Evolutionary conservation across 2,329 filamentous ascomycete species (phyloP).

Genomic region (Xylaria sp.): DNA sequence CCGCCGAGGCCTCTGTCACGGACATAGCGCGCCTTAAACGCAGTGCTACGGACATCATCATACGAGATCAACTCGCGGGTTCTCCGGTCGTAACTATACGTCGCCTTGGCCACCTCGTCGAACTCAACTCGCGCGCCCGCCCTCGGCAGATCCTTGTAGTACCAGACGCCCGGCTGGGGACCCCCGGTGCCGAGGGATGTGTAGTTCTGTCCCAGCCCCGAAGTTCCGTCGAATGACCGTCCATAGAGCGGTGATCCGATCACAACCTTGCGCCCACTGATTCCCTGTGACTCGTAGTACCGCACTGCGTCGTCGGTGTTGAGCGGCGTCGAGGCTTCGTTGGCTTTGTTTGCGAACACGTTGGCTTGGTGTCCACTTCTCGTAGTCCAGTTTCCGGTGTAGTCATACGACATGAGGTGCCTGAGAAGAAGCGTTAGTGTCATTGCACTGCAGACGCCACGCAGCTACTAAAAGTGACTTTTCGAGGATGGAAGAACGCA

Average conservation of each 20-base stretch:
- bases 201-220: slow-evolving; percentile 73
- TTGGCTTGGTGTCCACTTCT: slow-evolving; percentile 76
- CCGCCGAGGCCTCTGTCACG: slow-evolving; percentile 71
- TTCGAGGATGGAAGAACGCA: neutral
- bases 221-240: slow-evolving; percentile 76
- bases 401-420: slow-evolving; percentile 76
- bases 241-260: slow-evolving; percentile 84
- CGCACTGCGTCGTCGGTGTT: slow-evolving; percentile 73
- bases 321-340: slow-evolving; percentile 72
- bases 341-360: slow-evolving; percentile 64
- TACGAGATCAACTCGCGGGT: slow-evolving; percentile 75
- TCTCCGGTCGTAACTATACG: slow-evolving; percentile 75
- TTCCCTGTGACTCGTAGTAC: slow-evolving; percentile 69
- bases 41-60: slow-evolving; percentile 69
- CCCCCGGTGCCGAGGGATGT: slow-evolving; percentile 70
- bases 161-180: slow-evolving; percentile 64
- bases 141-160: slow-evolving; percentile 77
- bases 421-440: slow-evolving; percentile 32
- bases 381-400: slow-evolving; percentile 74
- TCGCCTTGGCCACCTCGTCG: slow-evolving; percentile 69
- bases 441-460: neutral
- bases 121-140: slow-evolving; percentile 66
- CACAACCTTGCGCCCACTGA: slow-evolving; percentile 73
- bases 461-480: neutral
- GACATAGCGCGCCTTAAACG: slow-evolving; percentile 73